phyloP scores from a whole-genome alignment of 768 basidiomycete species.

The Pilatotrama ljubarskyi region DNA sequence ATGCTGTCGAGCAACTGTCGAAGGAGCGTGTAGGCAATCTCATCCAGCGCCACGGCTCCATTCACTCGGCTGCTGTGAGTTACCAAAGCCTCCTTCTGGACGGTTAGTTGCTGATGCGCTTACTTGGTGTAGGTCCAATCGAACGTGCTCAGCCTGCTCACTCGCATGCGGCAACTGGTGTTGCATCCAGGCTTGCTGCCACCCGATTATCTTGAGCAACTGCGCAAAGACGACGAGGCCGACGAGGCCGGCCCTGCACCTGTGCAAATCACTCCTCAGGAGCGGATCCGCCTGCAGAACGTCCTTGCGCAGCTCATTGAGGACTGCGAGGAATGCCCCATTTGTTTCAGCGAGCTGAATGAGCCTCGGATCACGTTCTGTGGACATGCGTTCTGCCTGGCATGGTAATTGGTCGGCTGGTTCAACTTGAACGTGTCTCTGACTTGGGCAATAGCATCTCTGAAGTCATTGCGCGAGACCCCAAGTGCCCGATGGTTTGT shows the following conservation, averaged over 20 bases:
- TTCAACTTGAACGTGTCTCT: not conserved
- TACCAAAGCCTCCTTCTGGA: not conserved
- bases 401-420: constrained; percentile 49
- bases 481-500: constrained; percentile 80
- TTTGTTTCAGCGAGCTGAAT: constrained; percentile 61
- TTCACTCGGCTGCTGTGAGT: constrained; percentile 41
- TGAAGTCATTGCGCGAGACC: constrained; percentile 67
- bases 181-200: constrained; percentile 81
- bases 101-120: not conserved
- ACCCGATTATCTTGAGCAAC: constrained; percentile 63
- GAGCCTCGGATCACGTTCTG: constrained; percentile 77
- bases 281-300: constrained; percentile 54
- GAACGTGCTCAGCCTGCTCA: constrained; percentile 79
- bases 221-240: constrained; percentile 40
- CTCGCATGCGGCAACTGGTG: constrained; percentile 79
- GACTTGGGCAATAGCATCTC: constrained; percentile 51
- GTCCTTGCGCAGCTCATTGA: constrained; percentile 68
- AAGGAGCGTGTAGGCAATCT: constrained; percentile 60
- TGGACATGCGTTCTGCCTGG: constrained; percentile 68
- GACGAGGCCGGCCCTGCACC: constrained; percentile 33
- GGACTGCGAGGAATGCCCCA: constrained; percentile 81
- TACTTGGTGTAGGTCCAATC: constrained; percentile 51
- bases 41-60: constrained; percentile 42
- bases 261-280: constrained; percentile 47
- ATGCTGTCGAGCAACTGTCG: constrained; percentile 65